These are phyloP conservation scores for Lactarius indigo DNA, from an alignment of 768 basidiomycete species.

Conservation along the genomic window DNA sequence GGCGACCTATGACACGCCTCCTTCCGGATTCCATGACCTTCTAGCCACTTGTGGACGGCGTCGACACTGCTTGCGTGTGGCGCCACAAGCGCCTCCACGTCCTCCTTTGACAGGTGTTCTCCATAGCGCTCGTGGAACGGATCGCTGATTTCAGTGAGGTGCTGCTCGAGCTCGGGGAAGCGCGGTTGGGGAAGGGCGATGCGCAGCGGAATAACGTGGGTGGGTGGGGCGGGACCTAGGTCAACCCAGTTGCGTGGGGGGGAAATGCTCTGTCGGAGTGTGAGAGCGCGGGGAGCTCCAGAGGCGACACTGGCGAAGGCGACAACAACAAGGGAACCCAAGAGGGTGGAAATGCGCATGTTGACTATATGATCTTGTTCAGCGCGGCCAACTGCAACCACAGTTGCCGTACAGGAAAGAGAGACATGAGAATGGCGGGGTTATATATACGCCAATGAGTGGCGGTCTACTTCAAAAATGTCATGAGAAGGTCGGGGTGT, in stretches of 20 bases:
- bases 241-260: constrained; percentile 49
- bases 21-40: constrained; percentile 47
- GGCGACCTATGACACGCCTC: constrained; percentile 48
- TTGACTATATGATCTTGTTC: neutral
- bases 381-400: neutral
- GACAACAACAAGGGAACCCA: neutral
- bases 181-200: constrained; percentile 28
- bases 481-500: neutral
- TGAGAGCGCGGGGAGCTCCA: constrained; percentile 17
- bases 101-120: constrained; percentile 47
- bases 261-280: constrained; percentile 44
- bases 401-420: neutral
- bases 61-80: constrained; percentile 48
- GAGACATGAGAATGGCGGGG: neutral
- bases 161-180: constrained; percentile 28
- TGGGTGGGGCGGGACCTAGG: constrained; percentile 40
- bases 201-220: constrained; percentile 50
- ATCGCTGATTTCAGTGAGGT: constrained; percentile 29
- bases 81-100: constrained; percentile 55
- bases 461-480: neutral
- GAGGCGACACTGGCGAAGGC: neutral
- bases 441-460: neutral
- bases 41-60: constrained; percentile 53
- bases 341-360: neutral
- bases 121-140: constrained; percentile 29